Evolutionary conservation across 768 basidiomycete species (phyloP).

Genomic region (Kwoniella sp.): DNA sequence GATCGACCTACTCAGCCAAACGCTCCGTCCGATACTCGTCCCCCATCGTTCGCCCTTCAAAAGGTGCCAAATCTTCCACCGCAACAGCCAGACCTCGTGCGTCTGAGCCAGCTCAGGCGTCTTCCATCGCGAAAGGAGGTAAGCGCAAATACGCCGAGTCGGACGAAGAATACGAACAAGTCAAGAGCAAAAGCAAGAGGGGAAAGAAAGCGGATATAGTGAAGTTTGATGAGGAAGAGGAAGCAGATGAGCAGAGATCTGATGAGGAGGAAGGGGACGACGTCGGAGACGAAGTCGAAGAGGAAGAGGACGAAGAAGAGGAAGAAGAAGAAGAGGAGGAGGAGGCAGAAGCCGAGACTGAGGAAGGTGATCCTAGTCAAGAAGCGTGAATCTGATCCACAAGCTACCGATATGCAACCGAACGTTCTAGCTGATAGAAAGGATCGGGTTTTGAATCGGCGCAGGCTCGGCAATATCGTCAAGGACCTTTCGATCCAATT

Average conservation of each 20-base stretch:
- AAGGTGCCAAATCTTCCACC: neutral
- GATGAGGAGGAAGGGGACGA: neutral
- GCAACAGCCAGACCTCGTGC: neutral
- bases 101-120: conserved; percentile 5
- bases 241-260: neutral
- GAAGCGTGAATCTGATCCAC: neutral
- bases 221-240: neutral
- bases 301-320: conserved; percentile 11
- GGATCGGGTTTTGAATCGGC: too few species aligned
- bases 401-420: too few species aligned
- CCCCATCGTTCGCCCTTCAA: neutral
- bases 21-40: conserved; percentile 1
- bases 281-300: neutral
- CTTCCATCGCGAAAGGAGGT: neutral
- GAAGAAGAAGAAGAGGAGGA: conserved; percentile 4
- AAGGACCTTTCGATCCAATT: conserved; percentile 7
- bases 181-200: neutral
- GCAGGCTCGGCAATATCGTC: conserved; percentile 2
- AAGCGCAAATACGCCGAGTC: neutral
- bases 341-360: conserved; percentile 3
- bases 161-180: neutral
- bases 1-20: conserved; percentile 11
- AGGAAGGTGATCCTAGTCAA: neutral
- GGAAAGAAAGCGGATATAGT: neutral
- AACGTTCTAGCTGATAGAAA: too few species aligned